phyloP scores from a whole-genome alignment of 2,329 filamentous ascomycete species.

The Trichoderma guizhouense region DNA sequence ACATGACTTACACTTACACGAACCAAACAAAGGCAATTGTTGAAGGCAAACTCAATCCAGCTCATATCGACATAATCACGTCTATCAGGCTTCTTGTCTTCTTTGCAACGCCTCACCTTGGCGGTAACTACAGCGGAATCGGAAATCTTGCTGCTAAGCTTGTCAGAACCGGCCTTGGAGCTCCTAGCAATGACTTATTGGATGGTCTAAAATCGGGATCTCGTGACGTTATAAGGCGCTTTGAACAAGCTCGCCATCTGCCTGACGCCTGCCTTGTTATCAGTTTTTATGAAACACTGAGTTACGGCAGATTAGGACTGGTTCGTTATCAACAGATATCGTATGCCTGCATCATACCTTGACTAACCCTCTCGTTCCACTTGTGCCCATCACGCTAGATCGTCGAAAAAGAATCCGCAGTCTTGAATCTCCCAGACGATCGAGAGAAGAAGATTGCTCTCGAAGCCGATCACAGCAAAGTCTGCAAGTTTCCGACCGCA shows the following conservation, averaged over 20 bases:
- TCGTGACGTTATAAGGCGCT: conserved; percentile 6
- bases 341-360: too few species aligned
- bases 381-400: too few species aligned
- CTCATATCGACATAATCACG: too few species aligned
- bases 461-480: conserved; percentile 3
- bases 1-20: too few species aligned
- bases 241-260: background rate
- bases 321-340: too few species aligned
- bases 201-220: conserved; percentile 1
- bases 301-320: conserved; percentile 3
- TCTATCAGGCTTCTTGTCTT: conserved; percentile 5
- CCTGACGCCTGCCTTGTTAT: background rate
- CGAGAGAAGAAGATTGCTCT: background rate
- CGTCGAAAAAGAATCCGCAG: conserved; percentile 6
- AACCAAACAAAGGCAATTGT: too few species aligned
- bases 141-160: conserved; percentile 5
- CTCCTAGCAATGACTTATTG: conserved; percentile 2
- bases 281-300: conserved; percentile 10
- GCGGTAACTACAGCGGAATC: background rate
- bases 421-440: background rate
- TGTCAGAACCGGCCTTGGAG: background rate
- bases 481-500: conserved; percentile 16
- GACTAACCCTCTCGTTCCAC: too few species aligned
- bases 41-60: too few species aligned
- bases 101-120: conserved; percentile 15